phyloP scores from a whole-genome alignment of 192 early-diverging fungal genomes.

The Jimgerdemannia lactiflua region DNA sequence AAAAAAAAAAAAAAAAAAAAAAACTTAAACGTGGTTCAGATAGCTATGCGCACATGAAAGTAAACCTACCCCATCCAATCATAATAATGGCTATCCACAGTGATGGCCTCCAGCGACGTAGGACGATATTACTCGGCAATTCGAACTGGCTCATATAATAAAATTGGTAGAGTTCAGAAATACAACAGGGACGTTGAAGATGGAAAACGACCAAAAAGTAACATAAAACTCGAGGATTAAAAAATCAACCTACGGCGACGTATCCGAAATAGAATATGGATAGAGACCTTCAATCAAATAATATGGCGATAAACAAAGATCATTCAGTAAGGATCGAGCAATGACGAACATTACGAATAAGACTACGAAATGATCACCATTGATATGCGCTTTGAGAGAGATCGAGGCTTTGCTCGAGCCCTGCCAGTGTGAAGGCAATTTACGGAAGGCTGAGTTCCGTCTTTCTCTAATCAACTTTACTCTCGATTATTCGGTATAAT shows the following conservation, averaged over 20 bases:
- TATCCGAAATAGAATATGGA: slow-evolving; percentile 63
- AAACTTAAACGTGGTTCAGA: no score
- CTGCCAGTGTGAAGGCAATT: not conserved
- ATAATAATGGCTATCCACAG: slow-evolving; percentile 45
- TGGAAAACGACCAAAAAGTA: not conserved
- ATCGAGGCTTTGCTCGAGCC: slow-evolving; percentile 32
- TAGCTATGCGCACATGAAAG: not conserved
- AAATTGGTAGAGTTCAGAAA: not conserved
- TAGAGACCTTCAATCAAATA: slow-evolving; percentile 8
- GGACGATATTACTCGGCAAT: slow-evolving; percentile 56
- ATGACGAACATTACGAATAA: not conserved
- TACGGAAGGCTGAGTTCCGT: no score
- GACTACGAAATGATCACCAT: slow-evolving; percentile 21
- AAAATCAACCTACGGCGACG: slow-evolving; percentile 18
- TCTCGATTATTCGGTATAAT: not conserved
- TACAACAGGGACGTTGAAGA: not conserved
- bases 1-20: no score
- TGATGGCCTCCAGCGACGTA: slow-evolving; percentile 36
- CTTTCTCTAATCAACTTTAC: not conserved
- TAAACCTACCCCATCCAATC: slow-evolving; percentile 35
- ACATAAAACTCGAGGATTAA: not conserved
- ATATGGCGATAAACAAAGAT: not conserved
- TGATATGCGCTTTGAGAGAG: slow-evolving; percentile 43
- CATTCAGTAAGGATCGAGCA: not conserved
- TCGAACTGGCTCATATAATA: slow-evolving; percentile 36